Base-by-base conservation (phyloP, 495 filamentous ascomycete genomes). In the Penicillium coprophilum region DNA sequence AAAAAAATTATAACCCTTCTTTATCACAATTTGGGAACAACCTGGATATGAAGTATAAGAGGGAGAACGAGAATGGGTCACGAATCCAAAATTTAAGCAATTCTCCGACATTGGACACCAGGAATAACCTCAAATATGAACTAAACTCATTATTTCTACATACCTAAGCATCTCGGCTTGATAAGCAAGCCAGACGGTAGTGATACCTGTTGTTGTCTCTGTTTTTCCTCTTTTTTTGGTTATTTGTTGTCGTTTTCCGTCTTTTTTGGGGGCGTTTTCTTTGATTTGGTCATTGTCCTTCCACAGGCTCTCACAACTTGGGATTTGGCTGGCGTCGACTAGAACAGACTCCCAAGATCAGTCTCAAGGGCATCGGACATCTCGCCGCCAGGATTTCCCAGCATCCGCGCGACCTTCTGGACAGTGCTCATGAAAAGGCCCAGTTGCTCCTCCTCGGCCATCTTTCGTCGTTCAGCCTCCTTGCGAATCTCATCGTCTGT, bases 271-370 rank as follows among this genome's bases (percentile, higher is more conserved):
- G 15, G 15, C 1, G 17, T 11, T 10, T 27, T n/a, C 1, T 24
- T 9, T 13, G 1, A 21, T 11, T 21, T 21, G 10, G 17, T 21
- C 12, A 20, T 40, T 12, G 12, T 52, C 15, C 15, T 20, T 4
- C 21, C 34, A 23, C 27, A 13, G 20, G 32, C 12, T 54, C 9
- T 19, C n/a, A 53, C 34, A 6, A 8, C 1, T 19, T 17, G 28
- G n/a, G 23, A 32, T 19, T 8, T 7, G 23, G 34, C 23, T 21
- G 34, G 31, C 19, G 44, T 30, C 10, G 11, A 13, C 58, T 53
- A 75, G 48, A 75, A 76, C 24, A 76, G 32, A 19, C 64, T 73
- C 5, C 73, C 73, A 9, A 73, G 59, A 24, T 76, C 71, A 8
- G 46, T 57, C 34, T 72, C 59, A 15, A 73, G 43, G 39, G 68